phyloP scores from a whole-genome alignment of 1,284 basidiomycete species.

The Abortiporus biennis region DNA sequence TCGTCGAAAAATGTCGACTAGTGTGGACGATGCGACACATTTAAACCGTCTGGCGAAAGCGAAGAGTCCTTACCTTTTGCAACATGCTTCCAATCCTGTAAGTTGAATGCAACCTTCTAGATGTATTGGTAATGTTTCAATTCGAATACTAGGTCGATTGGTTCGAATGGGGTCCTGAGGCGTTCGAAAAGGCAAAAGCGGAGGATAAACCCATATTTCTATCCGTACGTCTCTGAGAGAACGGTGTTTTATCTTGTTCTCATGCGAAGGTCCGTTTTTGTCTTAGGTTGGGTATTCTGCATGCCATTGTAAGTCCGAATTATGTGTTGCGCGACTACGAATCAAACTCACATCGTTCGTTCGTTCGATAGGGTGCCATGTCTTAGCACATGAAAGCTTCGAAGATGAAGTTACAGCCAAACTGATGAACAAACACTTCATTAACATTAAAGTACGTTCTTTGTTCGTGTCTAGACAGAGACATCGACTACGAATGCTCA shows the following conservation, averaged over 20 bases:
- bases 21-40: too few species aligned
- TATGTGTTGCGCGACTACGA: background rate
- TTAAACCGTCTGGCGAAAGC: slow-evolving; percentile 29
- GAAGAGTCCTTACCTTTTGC: slow-evolving; percentile 38
- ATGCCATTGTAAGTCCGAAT: slow-evolving; percentile 22
- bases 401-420: slow-evolving; percentile 33
- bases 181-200: slow-evolving; percentile 30
- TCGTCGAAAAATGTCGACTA: too few species aligned
- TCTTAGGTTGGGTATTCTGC: slow-evolving; percentile 34
- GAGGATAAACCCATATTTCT: slow-evolving; percentile 38
- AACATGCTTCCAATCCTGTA: slow-evolving; percentile 38
- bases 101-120: slow-evolving; percentile 7
- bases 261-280: background rate
- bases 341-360: background rate
- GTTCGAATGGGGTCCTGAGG: slow-evolving; percentile 37
- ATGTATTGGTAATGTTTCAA: background rate
- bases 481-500: too few species aligned
- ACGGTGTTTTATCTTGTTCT: background rate
- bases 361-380: slow-evolving; percentile 29
- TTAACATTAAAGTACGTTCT: slow-evolving; percentile 33
- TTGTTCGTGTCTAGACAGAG: background rate
- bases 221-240: slow-evolving; percentile 22
- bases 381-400: slow-evolving; percentile 33
- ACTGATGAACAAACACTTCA: slow-evolving; percentile 36
- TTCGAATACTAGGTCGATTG: slow-evolving; percentile 25